Evolutionary conservation across 2,329 filamentous ascomycete genomes (phyloP).

Genomic region (Diaporthe sp.): DNA sequence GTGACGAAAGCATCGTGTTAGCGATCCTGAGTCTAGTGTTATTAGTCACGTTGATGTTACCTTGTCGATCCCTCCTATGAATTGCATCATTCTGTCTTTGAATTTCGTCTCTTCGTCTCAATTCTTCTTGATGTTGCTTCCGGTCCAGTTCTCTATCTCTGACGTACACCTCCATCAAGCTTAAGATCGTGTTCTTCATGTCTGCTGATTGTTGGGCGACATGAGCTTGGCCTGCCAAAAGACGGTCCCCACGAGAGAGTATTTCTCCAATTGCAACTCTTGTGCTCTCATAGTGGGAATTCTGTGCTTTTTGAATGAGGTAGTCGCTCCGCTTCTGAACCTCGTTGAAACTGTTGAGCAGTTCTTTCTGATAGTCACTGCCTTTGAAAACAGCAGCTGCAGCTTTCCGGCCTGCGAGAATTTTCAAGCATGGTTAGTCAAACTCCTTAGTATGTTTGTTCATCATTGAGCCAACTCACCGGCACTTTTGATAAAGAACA

Average conservation of each 20-base stretch:
- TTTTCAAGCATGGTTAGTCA: not conserved
- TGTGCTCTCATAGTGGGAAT: not conserved
- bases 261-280: not conserved
- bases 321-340: constrained; percentile 1
- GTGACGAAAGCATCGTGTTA: fast-evolving
- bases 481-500: not conserved
- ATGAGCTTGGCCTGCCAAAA: not conserved
- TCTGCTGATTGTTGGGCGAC: not conserved
- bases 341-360: not conserved
- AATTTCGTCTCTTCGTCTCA: not conserved
- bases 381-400: not conserved
- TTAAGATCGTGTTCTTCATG: not conserved
- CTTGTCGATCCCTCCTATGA: too few relatives aligned
- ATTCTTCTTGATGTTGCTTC: not conserved
- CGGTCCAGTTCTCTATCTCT: not conserved
- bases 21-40: not conserved
- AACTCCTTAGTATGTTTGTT: too few relatives aligned
- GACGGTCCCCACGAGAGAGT: not conserved
- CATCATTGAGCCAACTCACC: not conserved
- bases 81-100: too few relatives aligned
- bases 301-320: not conserved
- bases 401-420: not conserved
- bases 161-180: not conserved
- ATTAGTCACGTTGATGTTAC: too few relatives aligned
- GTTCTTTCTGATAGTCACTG: not conserved